These are phyloP conservation scores for Plasmodium relictum DNA, from an alignment of 169 alveolate species.

Conservation along the genomic window DNA sequence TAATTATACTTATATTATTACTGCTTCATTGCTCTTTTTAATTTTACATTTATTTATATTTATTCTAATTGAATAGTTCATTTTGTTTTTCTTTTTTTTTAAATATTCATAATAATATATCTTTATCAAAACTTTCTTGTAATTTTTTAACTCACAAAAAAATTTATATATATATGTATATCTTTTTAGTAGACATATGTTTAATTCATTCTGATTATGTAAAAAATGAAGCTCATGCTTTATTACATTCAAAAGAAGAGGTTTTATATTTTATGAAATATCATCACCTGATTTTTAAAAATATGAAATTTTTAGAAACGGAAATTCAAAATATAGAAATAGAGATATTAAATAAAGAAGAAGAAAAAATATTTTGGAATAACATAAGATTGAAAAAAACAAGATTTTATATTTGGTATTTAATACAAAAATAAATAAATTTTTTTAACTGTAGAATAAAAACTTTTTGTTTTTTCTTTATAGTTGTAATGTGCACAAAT, in stretches of 20 bases:
- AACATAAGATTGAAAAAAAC: slow-evolving; percentile 17
- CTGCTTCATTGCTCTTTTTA: too few relatives aligned
- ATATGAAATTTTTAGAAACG: slow-evolving; percentile 29
- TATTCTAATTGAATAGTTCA: too few relatives aligned
- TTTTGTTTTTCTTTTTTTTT: too few relatives aligned
- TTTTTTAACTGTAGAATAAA: background rate
- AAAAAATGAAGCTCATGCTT: slow-evolving; percentile 62
- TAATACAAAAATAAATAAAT: slow-evolving; percentile 2
- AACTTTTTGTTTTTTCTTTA: slow-evolving; percentile 3
- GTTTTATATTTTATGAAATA: slow-evolving; percentile 54
- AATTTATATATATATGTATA: background rate
- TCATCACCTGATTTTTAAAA: slow-evolving; percentile 17
- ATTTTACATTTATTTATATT: too few relatives aligned
- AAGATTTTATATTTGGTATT: slow-evolving; percentile 41
- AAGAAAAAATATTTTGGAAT: slow-evolving; percentile 59
- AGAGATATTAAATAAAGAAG: slow-evolving; percentile 36
- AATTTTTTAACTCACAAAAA: too few relatives aligned
- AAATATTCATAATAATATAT: too few relatives aligned
- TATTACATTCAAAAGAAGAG: slow-evolving; percentile 67
- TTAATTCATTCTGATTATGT: slow-evolving; percentile 21
- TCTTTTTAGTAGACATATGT: slow-evolving; percentile 53
- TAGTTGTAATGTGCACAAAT: slow-evolving; percentile 49
- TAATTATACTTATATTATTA: too few relatives aligned
- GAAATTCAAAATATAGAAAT: slow-evolving; percentile 26
- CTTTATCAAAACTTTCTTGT: too few relatives aligned